Conservation (phyloP, 1,284 basidiomycete species). For the Lentinus polychrous region DNA sequence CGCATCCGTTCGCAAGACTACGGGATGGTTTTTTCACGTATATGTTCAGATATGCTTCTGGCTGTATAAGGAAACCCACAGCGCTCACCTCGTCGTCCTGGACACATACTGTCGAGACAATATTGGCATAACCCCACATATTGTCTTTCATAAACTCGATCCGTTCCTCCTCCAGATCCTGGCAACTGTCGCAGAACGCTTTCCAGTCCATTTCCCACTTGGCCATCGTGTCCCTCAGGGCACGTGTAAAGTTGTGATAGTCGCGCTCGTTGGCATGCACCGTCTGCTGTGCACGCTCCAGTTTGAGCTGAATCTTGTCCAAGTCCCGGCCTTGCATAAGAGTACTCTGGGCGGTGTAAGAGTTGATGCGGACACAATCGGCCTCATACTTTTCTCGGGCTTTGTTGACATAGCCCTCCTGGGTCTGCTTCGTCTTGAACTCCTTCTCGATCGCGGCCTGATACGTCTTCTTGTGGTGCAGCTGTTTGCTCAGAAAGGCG, state of each 20-base stretch:
- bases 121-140: constrained; percentile 95
- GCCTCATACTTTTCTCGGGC: constrained; percentile 92
- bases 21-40: constrained; percentile 1
- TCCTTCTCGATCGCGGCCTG: constrained; percentile 81
- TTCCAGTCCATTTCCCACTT: constrained; percentile 98
- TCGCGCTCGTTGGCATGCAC: constrained; percentile 89
- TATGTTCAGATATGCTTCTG: neutral
- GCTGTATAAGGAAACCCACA: too few species aligned
- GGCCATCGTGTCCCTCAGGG: constrained; percentile 72
- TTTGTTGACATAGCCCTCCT: constrained; percentile 79
- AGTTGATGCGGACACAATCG: constrained; percentile 93
- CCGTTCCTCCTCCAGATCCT: constrained; percentile 94
- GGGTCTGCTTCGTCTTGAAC: constrained; percentile 80
- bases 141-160: constrained; percentile 93
- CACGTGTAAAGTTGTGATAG: constrained; percentile 82
- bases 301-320: constrained; percentile 84
- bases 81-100: constrained; percentile 86
- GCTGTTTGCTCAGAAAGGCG: constrained; percentile 61
- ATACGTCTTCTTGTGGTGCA: constrained; percentile 69
- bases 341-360: constrained; percentile 89
- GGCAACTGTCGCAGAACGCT: constrained; percentile 86
- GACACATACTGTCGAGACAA: constrained; percentile 92
- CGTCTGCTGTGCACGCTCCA: constrained; percentile 86
- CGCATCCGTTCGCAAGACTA: constrained; percentile 89
- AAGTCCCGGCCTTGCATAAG: constrained; percentile 92